Base-by-base conservation (phyloP, 177 flowering plant species). In the Vitis hybrid region DNA sequence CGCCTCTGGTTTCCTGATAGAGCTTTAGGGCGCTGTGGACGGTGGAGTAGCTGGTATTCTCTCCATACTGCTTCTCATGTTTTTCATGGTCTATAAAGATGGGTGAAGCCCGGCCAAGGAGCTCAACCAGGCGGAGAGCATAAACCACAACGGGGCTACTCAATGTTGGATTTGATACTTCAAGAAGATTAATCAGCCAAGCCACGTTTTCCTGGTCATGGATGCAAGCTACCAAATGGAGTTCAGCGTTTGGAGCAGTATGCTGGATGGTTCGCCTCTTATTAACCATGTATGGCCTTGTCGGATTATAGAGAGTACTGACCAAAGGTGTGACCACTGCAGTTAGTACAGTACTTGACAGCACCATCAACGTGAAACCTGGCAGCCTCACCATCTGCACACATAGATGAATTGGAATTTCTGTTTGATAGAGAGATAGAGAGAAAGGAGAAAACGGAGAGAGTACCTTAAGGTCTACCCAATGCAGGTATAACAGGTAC, bases 211-310 rank as follows among this genome's bases (percentile, higher is more conserved):
- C 84, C 51, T 87, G 78, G 62, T 83, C 81, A 39, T 80, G 78
- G 18, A 92, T 69, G 71, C 90, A 83, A 1, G 81, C 74, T 0
- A 89, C 65, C 1, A 85, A 53, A 0, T 72, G 75, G 8, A 91
- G 73, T 51, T 85, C 82, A 2, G 82, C 10, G 51, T 73, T 66
- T 3, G 82, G 83, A 1, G 80, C 65, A 0, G 68, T 71, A 67
- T 88, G 88, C 51, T 89, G 91, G 19, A 91, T 82, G 22, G 87
- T 82, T 69, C 91, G 74, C 50, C 85, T 75, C 68, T 75, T 83
- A 76, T 73, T 76, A 10, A 74, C 66, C 76, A 71, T 81, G 73
- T 82, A 84, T 5, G 85, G 86, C 77, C 68, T 74, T 18, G 84
- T 80, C 18, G 90, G 94, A 54, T 84, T 81, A 50, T 91, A 86